phyloP scores from a whole-genome alignment of 176 grass and related monocot species.

The Musa troglodytarum region DNA sequence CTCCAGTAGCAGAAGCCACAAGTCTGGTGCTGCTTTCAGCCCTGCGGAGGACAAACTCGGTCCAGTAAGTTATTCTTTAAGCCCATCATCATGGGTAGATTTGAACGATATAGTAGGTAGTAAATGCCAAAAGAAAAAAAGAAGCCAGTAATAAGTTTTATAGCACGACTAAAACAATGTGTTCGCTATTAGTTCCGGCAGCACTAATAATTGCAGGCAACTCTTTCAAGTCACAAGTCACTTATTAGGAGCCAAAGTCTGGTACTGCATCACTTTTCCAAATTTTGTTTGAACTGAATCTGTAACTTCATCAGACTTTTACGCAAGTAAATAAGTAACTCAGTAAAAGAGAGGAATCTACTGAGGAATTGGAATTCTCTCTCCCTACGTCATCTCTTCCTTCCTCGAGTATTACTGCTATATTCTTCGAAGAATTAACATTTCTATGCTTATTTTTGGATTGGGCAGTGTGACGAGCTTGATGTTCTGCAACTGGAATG shows the following conservation, averaged over 20 bases:
- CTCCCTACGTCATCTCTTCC: background rate
- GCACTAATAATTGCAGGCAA: background rate
- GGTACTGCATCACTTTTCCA: background rate
- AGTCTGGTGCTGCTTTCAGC: background rate
- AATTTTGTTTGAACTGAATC: background rate
- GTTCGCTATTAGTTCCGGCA: background rate
- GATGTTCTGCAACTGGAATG: conserved; percentile 93
- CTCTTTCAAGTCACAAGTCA: background rate
- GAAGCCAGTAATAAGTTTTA: background rate
- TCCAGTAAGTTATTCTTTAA: conserved; percentile 35
- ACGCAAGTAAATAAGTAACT: background rate
- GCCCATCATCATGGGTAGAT: background rate
- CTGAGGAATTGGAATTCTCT: too few relatives aligned
- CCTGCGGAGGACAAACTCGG: conserved; percentile 27
- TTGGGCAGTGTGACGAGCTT: conserved; percentile 72
- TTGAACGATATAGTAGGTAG: background rate
- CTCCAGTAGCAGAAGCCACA: background rate
- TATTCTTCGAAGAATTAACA: background rate
- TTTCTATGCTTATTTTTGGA: background rate
- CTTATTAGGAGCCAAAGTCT: background rate
- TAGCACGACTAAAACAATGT: background rate
- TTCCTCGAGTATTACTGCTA: too few relatives aligned
- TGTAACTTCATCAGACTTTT: background rate
- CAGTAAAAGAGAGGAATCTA: background rate
- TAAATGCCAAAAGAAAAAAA: background rate